Conservation (phyloP, 805 yeast genomes). For the Candida krabiensis region DNA sequence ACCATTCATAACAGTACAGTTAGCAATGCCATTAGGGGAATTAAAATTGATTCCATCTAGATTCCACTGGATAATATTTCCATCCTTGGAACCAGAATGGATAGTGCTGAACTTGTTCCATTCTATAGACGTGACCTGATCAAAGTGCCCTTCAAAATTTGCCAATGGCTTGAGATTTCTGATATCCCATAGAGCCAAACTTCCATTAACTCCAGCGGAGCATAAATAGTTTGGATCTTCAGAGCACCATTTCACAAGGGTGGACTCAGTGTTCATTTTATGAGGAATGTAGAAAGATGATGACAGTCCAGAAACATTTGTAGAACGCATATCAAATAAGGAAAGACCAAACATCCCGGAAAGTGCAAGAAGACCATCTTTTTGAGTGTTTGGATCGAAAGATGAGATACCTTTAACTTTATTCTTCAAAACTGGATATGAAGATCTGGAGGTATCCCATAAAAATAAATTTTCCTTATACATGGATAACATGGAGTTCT, state of each 20-base stretch:
- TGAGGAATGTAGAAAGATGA: conserved; percentile 47
- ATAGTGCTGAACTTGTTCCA: conserved; percentile 49
- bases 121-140: conserved; percentile 52
- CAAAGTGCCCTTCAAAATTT: conserved; percentile 55
- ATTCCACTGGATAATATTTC: conserved; percentile 70
- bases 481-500: conserved; percentile 54
- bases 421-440: conserved; percentile 57
- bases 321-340: conserved; percentile 64
- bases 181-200: conserved; percentile 72
- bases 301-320: conserved; percentile 25
- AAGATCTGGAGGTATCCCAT: conserved; percentile 69
- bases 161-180: conserved; percentile 56
- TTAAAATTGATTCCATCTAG: conserved; percentile 24
- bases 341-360: conserved; percentile 77
- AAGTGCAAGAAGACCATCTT: conserved; percentile 56
- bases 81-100: conserved; percentile 63
- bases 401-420: conserved; percentile 49
- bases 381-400: conserved; percentile 48
- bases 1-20: conserved; percentile 50
- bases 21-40: conserved; percentile 4
- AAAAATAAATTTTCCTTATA: conserved; percentile 70
- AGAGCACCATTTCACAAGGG: conserved; percentile 62
- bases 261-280: conserved; percentile 31
- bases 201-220: conserved; percentile 55
- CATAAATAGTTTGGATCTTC: conserved; percentile 60